Percentiles rank a stretch among this genome's conserved stretches.
Conservation (phyloP, 2,329 filamentous ascomycete genomes). For the Epichloe festucae region DNA sequence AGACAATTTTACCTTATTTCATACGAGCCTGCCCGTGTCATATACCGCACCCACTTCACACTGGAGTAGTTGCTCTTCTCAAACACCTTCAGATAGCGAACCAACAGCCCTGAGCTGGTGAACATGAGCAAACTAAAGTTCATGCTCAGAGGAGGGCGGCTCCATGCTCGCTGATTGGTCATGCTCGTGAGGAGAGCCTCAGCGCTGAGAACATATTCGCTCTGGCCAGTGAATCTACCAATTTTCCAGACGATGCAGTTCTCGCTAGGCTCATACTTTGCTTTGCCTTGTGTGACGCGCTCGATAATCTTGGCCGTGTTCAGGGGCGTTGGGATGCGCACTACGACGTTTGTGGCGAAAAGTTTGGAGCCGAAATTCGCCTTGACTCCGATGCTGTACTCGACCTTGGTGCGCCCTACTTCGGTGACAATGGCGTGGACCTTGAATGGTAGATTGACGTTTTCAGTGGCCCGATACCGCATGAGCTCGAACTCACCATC, state of each 20-base stretch:
- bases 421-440: conserved; percentile 98
- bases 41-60: conserved; percentile 98
- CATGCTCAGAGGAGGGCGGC: conserved; percentile 77
- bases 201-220: conserved; percentile 86
- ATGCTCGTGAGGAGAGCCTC: conserved; percentile 90
- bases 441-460: conserved; percentile 97
- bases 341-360: conserved; percentile 90
- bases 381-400: conserved; percentile 95
- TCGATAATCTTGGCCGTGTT: conserved; percentile 93
- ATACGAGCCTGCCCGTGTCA: conserved; percentile 95
- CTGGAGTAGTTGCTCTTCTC: conserved; percentile 98
- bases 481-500: conserved; percentile 98
- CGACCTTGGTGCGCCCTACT: conserved; percentile 90
- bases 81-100: conserved; percentile 95
- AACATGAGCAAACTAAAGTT: conserved; percentile 97
- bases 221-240: conserved; percentile 93
- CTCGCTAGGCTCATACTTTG: conserved; percentile 95
- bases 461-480: conserved; percentile 95
- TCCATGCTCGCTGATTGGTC: conserved; percentile 98
- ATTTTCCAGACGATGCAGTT: conserved; percentile 99
- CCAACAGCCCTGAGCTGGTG: conserved; percentile 81
- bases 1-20: conserved; percentile 61
- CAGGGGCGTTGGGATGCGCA: conserved; percentile 87
- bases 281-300: conserved; percentile 87
- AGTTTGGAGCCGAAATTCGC: conserved; percentile 94